Evolutionary conservation across 495 filamentous ascomycete genomes (phyloP).

Genomic region (Hypoxylon intermedium): DNA sequence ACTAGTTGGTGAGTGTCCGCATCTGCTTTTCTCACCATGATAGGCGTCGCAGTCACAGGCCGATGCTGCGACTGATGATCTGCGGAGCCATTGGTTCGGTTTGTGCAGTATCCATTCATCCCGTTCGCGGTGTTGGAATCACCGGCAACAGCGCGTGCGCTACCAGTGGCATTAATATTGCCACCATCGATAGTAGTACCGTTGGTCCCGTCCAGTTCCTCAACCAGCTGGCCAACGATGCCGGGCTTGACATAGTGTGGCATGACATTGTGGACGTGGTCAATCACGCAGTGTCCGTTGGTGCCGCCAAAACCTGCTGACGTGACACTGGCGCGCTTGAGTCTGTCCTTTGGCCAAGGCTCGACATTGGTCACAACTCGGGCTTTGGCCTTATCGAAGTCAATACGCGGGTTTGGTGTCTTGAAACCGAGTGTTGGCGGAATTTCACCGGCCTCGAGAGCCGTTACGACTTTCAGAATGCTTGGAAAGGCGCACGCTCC

Average conservation of each 20-base stretch:
- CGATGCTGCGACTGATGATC: background rate
- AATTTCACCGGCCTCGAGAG: constrained; percentile 57
- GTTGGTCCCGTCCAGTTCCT: no score
- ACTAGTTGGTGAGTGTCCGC: constrained; percentile 17
- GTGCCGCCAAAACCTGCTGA: constrained; percentile 15
- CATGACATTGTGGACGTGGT: constrained; percentile 21
- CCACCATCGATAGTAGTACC: no score
- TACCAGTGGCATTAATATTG: no score
- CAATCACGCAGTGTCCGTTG: constrained; percentile 18
- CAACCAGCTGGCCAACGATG: background rate
- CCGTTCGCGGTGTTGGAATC: no score
- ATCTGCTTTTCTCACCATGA: background rate
- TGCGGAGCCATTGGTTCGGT: no score
- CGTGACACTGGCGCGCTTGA: constrained; percentile 8
- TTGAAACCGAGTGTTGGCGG: constrained; percentile 50
- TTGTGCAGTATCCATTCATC: background rate
- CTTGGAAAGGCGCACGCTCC: constrained; percentile 49
- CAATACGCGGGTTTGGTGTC: constrained; percentile 48
- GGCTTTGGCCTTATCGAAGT: constrained; percentile 5
- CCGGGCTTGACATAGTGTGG: constrained; percentile 16
- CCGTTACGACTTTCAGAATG: constrained; percentile 57
- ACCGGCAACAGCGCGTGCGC: no score
- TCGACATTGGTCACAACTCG: background rate
- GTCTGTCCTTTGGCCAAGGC: constrained; percentile 4
- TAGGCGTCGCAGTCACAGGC: background rate